Evolutionary conservation across 148 eudicot species (phyloP), one percentile per base, ranked within the genome.

Genomic region (Rheum nobile): DNA sequence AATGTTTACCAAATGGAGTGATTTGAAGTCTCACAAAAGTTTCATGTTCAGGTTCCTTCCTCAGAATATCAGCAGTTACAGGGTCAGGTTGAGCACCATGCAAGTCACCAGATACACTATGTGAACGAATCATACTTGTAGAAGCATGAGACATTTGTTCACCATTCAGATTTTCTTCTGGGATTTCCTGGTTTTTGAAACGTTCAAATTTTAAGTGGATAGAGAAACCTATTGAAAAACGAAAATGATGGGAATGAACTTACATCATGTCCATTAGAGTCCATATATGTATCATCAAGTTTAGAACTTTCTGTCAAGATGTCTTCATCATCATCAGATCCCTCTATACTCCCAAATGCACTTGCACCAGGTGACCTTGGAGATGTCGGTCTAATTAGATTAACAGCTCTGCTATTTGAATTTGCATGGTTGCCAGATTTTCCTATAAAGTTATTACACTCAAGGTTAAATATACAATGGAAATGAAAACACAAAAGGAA

Each of bases 41-140:
- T 79, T 90, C 99, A 22, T 96, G 99, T 82, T 96, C 99, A 44
- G 99, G 99, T 79, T 96, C 99, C 85, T 88, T 96, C 86, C 99
- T 82, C 31, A 96, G 85, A 79, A 96, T 92, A 85, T 96, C 99
- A 70, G 99, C 99, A 67, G 99, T 96, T 75, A 96, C 87, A 22
- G 99, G 99, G 77, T 96, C 92, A 76, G 96, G 93, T 77, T 83
- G 99, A 71, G 90, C 97, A 67, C 99, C 93, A 82, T 96, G 99
- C 54, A 96, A 83, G 80, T 96, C 97, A 77, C 97, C 99, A 75
- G 99, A 88, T 69, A 85, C 86, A 82, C 99, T 96, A 46, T 96
- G 97, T 67, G 99, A 87, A 48, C 96, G 96, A 61, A 96, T 92
- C 96, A 96, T 88, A 73, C 82, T 88, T 61, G 93, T 38, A 79